These are phyloP conservation scores for Apiospora arundinis DNA, from an alignment of 2,329 filamentous ascomycete genomes.

Conservation along the genomic window DNA sequence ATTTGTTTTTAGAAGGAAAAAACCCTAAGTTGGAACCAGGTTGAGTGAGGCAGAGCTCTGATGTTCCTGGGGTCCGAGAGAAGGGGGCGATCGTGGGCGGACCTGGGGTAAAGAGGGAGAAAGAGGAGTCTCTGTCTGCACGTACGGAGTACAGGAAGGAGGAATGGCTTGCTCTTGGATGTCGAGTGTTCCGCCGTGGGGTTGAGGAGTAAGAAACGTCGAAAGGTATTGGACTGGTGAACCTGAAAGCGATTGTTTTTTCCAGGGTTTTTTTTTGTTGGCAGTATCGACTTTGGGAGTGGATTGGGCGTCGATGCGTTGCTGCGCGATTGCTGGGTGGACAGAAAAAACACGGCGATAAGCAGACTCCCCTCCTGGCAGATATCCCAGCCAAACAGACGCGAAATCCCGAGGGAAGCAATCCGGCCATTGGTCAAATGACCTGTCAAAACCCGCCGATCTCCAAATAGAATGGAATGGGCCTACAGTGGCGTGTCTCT, in stretches of 20 bases:
- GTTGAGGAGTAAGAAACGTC: slow-evolving; percentile 19
- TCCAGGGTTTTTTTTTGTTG: background rate
- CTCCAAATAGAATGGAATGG: slow-evolving; percentile 9
- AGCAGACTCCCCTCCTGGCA: background rate
- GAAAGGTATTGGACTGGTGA: slow-evolving; percentile 17
- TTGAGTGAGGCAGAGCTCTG: slow-evolving; percentile 18
- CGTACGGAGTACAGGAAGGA: background rate
- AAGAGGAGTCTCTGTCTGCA: slow-evolving; percentile 17
- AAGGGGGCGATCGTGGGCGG: slow-evolving; percentile 7
- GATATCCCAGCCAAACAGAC: background rate
- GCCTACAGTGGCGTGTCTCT: background rate
- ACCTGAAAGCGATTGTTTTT: slow-evolving; percentile 1
- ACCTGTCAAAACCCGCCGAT: slow-evolving; percentile 13
- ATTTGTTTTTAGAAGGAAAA: background rate
- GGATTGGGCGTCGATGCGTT: slow-evolving; percentile 33
- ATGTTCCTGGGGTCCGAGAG: slow-evolving; percentile 11
- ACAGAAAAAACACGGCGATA: slow-evolving; percentile 3
- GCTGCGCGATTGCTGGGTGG: slow-evolving; percentile 27
- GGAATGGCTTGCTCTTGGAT: slow-evolving; percentile 11
- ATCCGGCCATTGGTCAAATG: slow-evolving; percentile 5
- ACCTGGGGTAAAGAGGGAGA: slow-evolving; percentile 18
- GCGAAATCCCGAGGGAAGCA: slow-evolving; percentile 8
- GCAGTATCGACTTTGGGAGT: background rate
- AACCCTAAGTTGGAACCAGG: slow-evolving; percentile 17
- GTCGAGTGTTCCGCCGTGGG: slow-evolving; percentile 14